phyloP scores from a whole-genome alignment of 306 rosid genomes.

The Erythrophleum fordii region DNA sequence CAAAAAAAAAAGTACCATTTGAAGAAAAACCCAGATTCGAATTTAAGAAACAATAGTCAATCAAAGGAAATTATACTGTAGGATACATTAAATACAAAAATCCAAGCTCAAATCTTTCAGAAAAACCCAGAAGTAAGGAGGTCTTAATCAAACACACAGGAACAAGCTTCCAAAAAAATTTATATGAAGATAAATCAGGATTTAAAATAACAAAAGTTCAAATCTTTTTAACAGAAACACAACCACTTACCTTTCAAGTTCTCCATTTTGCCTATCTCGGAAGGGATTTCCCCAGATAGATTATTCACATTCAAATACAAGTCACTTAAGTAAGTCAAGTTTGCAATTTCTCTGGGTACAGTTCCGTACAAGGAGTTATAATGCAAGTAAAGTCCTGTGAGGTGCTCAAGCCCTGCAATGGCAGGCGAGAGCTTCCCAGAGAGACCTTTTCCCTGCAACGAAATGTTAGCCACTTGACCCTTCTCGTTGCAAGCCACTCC shows the following conservation, averaged over 20 bases:
- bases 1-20: neutral
- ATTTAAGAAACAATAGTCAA: neutral
- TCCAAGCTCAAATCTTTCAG: constrained; percentile 18
- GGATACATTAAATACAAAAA: neutral
- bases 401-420: constrained; percentile 61
- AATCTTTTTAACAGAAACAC: neutral
- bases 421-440: constrained; percentile 73
- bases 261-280: constrained; percentile 57
- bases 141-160: neutral
- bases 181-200: neutral
- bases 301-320: constrained; percentile 80
- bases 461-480: constrained; percentile 70
- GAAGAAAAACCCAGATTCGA: neutral
- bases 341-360: constrained; percentile 64
- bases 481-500: constrained; percentile 73
- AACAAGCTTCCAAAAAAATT: neutral
- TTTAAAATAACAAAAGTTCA: constrained; percentile 2
- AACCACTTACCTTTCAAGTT: constrained; percentile 63
- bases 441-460: constrained; percentile 77
- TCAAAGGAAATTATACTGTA: neutral
- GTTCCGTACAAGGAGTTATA: constrained; percentile 69
- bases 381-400: constrained; percentile 85
- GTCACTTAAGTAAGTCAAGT: constrained; percentile 64
- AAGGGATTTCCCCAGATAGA: constrained; percentile 71
- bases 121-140: constrained; percentile 16